Evolutionary conservation across 495 filamentous ascomycete genomes (phyloP).

Genomic region (Annulohypoxylon maeteangense): DNA sequence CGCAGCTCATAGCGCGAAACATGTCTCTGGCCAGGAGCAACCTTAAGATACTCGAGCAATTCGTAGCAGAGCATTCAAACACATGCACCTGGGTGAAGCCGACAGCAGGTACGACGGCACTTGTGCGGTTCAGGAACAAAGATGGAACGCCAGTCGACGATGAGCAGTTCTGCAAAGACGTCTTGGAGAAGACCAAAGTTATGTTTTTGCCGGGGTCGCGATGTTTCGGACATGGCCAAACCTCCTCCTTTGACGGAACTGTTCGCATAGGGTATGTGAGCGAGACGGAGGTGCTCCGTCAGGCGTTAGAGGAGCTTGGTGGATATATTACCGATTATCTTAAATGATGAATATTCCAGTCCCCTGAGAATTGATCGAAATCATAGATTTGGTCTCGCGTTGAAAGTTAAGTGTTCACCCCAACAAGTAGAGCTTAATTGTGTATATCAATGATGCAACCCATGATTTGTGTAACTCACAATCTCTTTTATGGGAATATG

Average conservation of each 20-base stretch:
- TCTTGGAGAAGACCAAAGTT: conserved; percentile 78
- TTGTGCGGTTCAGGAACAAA: conserved; percentile 73
- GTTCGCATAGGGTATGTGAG: conserved; percentile 84
- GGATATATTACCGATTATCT: conserved; percentile 64
- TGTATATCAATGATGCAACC: not conserved
- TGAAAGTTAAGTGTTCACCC: no score
- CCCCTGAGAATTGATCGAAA: not conserved
- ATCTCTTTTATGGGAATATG: no score
- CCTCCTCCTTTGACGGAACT: conserved; percentile 75
- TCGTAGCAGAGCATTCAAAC: conserved; percentile 71
- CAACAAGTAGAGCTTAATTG: no score
- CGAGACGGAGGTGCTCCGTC: conserved; percentile 73
- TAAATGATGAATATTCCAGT: not conserved
- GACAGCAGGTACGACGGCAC: conserved; percentile 83
- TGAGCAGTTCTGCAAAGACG: conserved; percentile 72
- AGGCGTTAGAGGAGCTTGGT: conserved; percentile 70
- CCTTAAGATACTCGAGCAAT: conserved; percentile 71
- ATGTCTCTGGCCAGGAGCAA: conserved; percentile 76
- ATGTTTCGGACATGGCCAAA: conserved; percentile 74
- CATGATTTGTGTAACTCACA: not conserved
- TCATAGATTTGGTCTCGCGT: not conserved
- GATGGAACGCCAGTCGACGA: conserved; percentile 77
- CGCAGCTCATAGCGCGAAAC: conserved; percentile 75
- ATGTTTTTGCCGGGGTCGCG: conserved; percentile 79
- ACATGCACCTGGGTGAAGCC: conserved; percentile 76